Conservation (phyloP, 176 grass and related monocot species). For the Bromus sterilis region DNA sequence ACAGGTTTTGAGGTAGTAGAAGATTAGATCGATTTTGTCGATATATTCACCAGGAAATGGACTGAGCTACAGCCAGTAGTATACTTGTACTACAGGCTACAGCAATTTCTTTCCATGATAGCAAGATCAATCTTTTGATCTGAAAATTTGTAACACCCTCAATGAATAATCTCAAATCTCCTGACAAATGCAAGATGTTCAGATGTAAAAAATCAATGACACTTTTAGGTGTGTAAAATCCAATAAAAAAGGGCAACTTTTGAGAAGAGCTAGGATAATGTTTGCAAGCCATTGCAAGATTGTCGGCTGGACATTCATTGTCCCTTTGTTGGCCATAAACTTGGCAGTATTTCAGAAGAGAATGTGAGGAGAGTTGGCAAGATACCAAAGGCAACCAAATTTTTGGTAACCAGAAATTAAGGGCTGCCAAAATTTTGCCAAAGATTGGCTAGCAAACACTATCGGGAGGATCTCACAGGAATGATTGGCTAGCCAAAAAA, state of each 20-base stretch:
- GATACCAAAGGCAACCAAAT: neutral
- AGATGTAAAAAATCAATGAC: neutral
- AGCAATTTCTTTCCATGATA: neutral
- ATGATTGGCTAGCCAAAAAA: too few relatives aligned
- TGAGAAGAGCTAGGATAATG: too few relatives aligned
- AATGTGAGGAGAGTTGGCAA: neutral
- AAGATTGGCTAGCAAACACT: neutral
- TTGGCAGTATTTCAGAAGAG: neutral
- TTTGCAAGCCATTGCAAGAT: too few relatives aligned
- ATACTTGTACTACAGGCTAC: conserved; percentile 3
- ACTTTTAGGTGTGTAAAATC: neutral
- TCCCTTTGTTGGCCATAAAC: neutral
- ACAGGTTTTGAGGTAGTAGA: neutral
- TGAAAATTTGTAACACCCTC: neutral
- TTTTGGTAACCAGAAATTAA: neutral
- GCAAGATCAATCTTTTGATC: neutral
- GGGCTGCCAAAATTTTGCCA: too few relatives aligned
- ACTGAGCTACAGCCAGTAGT: neutral
- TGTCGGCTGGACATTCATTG: too few relatives aligned
- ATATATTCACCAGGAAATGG: neutral
- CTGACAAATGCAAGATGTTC: neutral
- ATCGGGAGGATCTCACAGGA: too few relatives aligned
- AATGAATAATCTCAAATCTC: neutral
- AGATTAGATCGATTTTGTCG: neutral
- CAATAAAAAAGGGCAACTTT: neutral